Percentiles rank a stretch among this genome's conserved stretches.
Conservation (phyloP, 2,329 filamentous ascomycete species). For the Albophoma yamanashiensis region DNA sequence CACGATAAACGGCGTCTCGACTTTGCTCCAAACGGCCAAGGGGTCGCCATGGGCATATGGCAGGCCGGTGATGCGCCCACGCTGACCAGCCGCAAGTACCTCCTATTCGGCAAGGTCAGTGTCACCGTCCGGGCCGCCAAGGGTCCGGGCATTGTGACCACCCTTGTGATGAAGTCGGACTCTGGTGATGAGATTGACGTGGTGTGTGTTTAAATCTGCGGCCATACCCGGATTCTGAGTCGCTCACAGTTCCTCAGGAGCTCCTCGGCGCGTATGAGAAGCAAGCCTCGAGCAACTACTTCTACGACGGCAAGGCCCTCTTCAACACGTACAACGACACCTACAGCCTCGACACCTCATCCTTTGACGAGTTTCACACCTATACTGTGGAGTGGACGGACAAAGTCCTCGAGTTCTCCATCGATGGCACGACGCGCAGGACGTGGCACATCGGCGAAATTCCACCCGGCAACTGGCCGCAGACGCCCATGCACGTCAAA, state of each 20-base stretch:
- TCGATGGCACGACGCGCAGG: slow-evolving; percentile 33
- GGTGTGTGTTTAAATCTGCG: slow-evolving; percentile 7
- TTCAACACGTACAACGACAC: slow-evolving; percentile 39
- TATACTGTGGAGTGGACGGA: slow-evolving; percentile 60
- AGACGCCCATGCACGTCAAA: slow-evolving; percentile 59
- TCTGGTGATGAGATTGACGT: slow-evolving; percentile 61
- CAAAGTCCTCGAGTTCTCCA: slow-evolving; percentile 46
- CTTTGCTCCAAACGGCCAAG: slow-evolving; percentile 15
- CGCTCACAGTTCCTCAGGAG: slow-evolving; percentile 7
- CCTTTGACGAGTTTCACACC: slow-evolving; percentile 40
- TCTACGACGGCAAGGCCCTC: slow-evolving; percentile 53
- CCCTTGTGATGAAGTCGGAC: slow-evolving; percentile 66
- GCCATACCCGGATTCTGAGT: neutral
- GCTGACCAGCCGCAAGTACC: slow-evolving; percentile 63
- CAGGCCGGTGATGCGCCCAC: slow-evolving; percentile 45
- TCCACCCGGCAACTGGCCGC: slow-evolving; percentile 44
- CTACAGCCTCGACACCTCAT: slow-evolving; percentile 29
- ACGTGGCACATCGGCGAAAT: slow-evolving; percentile 31
- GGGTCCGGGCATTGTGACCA: slow-evolving; percentile 67
- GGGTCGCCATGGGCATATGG: slow-evolving; percentile 41
- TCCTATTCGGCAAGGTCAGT: slow-evolving; percentile 73
- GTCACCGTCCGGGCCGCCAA: slow-evolving; percentile 59
- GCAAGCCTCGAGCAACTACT: slow-evolving; percentile 74
- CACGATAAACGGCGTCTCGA: slow-evolving; percentile 14
- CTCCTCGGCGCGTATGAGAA: slow-evolving; percentile 20